phyloP scores from a whole-genome alignment of 23 red algal species.

The Chondrus crispus region DNA sequence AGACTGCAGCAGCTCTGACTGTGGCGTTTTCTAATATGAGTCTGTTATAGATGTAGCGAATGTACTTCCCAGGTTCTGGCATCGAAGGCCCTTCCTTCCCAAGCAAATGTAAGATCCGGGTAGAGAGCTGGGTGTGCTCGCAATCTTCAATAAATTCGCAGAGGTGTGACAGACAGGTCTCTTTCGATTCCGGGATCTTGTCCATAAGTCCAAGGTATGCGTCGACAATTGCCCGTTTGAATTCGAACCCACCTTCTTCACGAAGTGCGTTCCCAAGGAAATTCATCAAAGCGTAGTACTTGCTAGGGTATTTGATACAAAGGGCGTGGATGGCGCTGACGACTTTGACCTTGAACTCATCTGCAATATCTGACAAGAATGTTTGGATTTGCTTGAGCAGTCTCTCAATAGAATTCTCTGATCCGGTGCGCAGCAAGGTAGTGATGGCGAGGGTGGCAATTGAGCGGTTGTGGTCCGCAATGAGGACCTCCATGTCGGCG shows the following conservation, averaged over 20 bases:
- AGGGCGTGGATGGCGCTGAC: slow-evolving; percentile 85
- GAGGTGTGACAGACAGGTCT: slow-evolving; percentile 84
- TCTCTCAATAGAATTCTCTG: slow-evolving; percentile 85
- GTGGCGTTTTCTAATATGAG: slow-evolving; percentile 93
- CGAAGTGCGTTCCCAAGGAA: slow-evolving; percentile 94
- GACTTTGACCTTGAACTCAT: slow-evolving; percentile 95
- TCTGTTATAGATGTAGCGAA: slow-evolving; percentile 98
- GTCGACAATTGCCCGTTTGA: slow-evolving; percentile 88
- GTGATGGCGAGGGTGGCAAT: slow-evolving; percentile 95
- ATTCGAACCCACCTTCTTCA: slow-evolving; percentile 95
- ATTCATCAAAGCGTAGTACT: slow-evolving; percentile 89
- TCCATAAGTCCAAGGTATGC: slow-evolving; percentile 78
- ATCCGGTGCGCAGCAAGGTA: slow-evolving; percentile 87
- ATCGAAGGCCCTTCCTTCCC: slow-evolving; percentile 85
- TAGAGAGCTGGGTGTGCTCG: slow-evolving; percentile 85
- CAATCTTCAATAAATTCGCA: slow-evolving; percentile 99
- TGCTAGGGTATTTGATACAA: slow-evolving; percentile 95
- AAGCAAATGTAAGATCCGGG: slow-evolving; percentile 88
- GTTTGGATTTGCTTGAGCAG: slow-evolving; percentile 90
- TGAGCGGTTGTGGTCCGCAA: slow-evolving; percentile 90
- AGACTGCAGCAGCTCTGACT: slow-evolving; percentile 97
- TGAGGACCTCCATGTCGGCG: slow-evolving; percentile 90
- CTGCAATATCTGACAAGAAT: slow-evolving; percentile 91
- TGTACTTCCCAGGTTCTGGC: slow-evolving; percentile 86
- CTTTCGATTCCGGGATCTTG: slow-evolving; percentile 83